Base-by-base conservation (phyloP, 805 yeast species). In the Saccharomyces kudriavzevii region DNA sequence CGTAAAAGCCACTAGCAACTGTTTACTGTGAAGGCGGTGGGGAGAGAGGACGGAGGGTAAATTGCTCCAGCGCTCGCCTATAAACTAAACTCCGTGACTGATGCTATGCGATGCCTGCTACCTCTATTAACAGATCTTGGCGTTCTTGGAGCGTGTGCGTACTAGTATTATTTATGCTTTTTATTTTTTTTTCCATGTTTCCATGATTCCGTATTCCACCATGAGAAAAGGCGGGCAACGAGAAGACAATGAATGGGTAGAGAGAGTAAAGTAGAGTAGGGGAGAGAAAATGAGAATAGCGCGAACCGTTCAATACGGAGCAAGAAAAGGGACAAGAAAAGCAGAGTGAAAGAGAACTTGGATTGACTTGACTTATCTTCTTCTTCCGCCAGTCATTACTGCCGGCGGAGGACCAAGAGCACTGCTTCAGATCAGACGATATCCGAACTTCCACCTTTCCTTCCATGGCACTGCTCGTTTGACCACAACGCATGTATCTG, bases 1-100 rank as follows among this genome's bases (percentile, higher is more conserved):
- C 45, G 46, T 31, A 46, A 51, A 28, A 29, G 47, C 48, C 50
- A 47, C 48, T 13, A 43, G 25, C 14, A 28, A n/a, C 27, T 35
- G 43, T 17, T 1, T 17, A 5, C 17, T 35, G 29, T 4, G 11
- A 8, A 27, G 29, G 10, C 10, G 9, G 22, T 17, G 10, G 20
- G 40, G 17, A 35, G 17, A n/a, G 5, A 35, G n/a, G 22, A 17
- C 1, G 43, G 11, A 35, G 43, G 24, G 24, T 17, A 5, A 17
- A 35, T 35, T 17, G 43, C 13, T 17, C 43, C 43, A 35, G 24
- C 24, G n/a, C 22, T 35, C 22, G 24, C 22, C 24, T 35, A 35
- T 22, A 8, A 35, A 8, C 43, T 35, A 6, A 35, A 8, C 43
- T 35, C 10, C 11, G 22, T 35, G 13, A 10, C 14, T 22, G 17